Evolutionary conservation across 345 rosid species (phyloP).

Genomic region (Pistacia atlantica): DNA sequence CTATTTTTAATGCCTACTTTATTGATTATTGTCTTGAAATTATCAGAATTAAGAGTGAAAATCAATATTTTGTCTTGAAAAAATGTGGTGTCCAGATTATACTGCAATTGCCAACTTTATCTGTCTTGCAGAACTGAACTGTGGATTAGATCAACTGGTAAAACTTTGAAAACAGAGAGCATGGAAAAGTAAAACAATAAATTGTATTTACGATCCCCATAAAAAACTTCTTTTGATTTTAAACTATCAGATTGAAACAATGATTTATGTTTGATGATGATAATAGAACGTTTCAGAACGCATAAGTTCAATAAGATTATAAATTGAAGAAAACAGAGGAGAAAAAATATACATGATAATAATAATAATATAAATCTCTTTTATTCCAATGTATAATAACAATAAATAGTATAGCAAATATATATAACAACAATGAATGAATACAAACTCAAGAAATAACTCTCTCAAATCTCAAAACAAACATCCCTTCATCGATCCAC

Average conservation of each 20-base stretch:
- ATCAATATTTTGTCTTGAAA: too few relatives aligned
- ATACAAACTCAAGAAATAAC: neutral
- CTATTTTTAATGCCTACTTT: too few relatives aligned
- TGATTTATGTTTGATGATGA: neutral
- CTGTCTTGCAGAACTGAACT: too few relatives aligned
- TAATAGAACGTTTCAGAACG: neutral
- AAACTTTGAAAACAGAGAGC: too few relatives aligned
- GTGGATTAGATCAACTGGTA: too few relatives aligned
- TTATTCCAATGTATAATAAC: conserved; percentile 3
- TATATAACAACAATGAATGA: conserved; percentile 1
- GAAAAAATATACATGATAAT: neutral
- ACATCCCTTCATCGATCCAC: neutral
- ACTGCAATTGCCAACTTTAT: too few relatives aligned
- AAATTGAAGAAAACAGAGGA: neutral
- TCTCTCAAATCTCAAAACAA: neutral
- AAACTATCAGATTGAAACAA: neutral
- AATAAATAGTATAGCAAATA: neutral
- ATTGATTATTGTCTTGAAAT: too few relatives aligned
- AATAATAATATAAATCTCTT: neutral
- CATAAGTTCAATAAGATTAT: neutral
- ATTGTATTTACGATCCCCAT: too few relatives aligned
- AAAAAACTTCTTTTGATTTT: too few relatives aligned
- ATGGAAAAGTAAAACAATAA: neutral
- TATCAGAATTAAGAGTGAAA: too few relatives aligned
- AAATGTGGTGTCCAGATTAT: too few relatives aligned